Evolutionary conservation across 2,329 filamentous ascomycete species (phyloP).

Genomic region (Fusarium sp.): DNA sequence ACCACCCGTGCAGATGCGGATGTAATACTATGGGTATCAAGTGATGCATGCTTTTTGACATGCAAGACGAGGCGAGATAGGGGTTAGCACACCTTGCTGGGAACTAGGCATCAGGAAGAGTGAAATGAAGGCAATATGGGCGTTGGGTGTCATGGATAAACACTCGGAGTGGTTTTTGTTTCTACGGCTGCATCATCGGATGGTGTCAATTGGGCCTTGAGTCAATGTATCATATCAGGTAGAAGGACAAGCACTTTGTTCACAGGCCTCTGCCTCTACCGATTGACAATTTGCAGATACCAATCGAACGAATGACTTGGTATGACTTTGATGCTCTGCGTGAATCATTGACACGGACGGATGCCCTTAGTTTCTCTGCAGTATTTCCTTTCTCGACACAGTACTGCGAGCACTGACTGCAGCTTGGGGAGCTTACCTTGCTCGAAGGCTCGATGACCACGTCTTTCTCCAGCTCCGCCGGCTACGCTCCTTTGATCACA

Average conservation of each 20-base stretch:
- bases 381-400: not conserved
- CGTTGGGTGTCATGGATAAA: conserved; percentile 32
- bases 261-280: not conserved
- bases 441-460: not conserved
- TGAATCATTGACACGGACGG: not conserved
- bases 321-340: not conserved
- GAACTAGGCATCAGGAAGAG: not conserved
- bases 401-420: not conserved
- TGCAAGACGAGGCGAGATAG: not conserved
- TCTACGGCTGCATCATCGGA: not conserved
- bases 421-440: not conserved
- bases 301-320: not conserved
- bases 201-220: not conserved
- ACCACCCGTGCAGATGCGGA: not conserved
- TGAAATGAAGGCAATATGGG: conserved; percentile 18
- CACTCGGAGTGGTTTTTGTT: conserved; percentile 14
- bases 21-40: not conserved
- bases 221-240: conserved; percentile 13
- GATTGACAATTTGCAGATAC: not conserved
- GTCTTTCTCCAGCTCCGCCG: not conserved
- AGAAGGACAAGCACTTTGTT: not conserved
- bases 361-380: not conserved
- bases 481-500: not conserved
- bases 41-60: conserved; percentile 1
- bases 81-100: not conserved